A percentile compares a stretch with the other conserved stretches of the same genome.
Conservation (phyloP, 148 eudicot species). For the Pouteria glomerata region DNA sequence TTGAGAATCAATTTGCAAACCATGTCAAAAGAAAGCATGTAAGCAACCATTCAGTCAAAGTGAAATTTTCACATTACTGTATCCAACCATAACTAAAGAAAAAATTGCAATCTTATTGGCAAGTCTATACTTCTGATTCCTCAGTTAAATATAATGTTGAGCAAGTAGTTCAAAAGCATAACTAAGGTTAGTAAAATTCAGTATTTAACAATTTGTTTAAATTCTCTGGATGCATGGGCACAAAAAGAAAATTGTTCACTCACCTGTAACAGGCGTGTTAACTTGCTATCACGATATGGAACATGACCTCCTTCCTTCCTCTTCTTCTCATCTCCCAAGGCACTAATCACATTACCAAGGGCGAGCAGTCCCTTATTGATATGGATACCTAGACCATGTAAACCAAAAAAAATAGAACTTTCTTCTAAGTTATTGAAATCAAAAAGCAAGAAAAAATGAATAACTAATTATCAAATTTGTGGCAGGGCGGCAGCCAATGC, state of each 20-base stretch:
- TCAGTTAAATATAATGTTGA: neutral
- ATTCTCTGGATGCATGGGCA: neutral
- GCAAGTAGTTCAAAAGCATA: neutral
- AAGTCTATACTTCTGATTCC: neutral
- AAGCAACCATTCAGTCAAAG: neutral
- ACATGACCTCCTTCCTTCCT: slow-evolving; percentile 98
- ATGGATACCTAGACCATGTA: slow-evolving; percentile 60
- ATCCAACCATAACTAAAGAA: neutral
- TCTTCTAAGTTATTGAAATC: neutral
- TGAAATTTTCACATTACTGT: neutral
- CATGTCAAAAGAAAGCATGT: neutral
- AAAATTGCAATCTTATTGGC: neutral
- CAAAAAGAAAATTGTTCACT: slow-evolving; percentile 4
- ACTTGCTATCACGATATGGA: slow-evolving; percentile 94
- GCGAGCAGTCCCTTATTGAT: slow-evolving; percentile 92
- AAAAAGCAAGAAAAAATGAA: neutral
- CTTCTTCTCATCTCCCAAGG: slow-evolving; percentile 93
- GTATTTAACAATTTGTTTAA: neutral
- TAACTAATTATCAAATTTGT: neutral
- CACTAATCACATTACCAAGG: slow-evolving; percentile 95
- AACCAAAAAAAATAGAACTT: neutral
- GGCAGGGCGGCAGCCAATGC: slow-evolving; percentile 6
- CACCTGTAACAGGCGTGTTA: slow-evolving; percentile 90
- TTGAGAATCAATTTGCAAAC: neutral
- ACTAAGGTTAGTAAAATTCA: neutral